Percentiles rank a stretch among this genome's conserved stretches.
Conservation (phyloP, 495 filamentous ascomycete species). For the Penicillium parvum region DNA sequence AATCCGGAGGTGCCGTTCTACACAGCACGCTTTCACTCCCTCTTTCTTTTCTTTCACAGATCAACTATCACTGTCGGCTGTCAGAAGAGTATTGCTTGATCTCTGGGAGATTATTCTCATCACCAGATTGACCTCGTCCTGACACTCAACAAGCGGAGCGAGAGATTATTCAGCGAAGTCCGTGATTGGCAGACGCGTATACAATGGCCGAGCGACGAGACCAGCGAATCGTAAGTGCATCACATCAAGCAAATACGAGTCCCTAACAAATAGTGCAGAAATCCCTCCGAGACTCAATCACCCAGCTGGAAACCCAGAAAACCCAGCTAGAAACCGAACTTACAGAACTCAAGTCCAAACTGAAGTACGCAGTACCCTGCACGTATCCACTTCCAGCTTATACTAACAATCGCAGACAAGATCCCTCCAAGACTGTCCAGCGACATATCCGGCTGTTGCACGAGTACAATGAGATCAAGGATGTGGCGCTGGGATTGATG, state of each 20-base stretch:
- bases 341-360: conserved; percentile 24
- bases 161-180: conserved; percentile 14
- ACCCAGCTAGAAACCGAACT: conserved; percentile 28
- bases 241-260: neutral
- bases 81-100: no score
- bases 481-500: conserved; percentile 67
- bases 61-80: neutral
- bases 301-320: conserved; percentile 31
- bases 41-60: neutral
- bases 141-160: no score
- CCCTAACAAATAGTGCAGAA: conserved; percentile 16
- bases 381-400: neutral
- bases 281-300: conserved; percentile 30
- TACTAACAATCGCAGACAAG: conserved; percentile 16
- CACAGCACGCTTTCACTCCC: neutral
- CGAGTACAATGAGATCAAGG: conserved; percentile 75
- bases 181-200: conserved; percentile 9
- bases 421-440: conserved; percentile 48
- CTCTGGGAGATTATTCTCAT: no score
- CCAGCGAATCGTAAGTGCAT: neutral
- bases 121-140: neutral
- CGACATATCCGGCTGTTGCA: conserved; percentile 65
- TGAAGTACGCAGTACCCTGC: conserved; percentile 29
- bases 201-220: neutral
- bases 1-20: conserved; percentile 26